Evolutionary conservation across 768 basidiomycete species (phyloP).

Genomic region (Tephrocybe sp.): DNA sequence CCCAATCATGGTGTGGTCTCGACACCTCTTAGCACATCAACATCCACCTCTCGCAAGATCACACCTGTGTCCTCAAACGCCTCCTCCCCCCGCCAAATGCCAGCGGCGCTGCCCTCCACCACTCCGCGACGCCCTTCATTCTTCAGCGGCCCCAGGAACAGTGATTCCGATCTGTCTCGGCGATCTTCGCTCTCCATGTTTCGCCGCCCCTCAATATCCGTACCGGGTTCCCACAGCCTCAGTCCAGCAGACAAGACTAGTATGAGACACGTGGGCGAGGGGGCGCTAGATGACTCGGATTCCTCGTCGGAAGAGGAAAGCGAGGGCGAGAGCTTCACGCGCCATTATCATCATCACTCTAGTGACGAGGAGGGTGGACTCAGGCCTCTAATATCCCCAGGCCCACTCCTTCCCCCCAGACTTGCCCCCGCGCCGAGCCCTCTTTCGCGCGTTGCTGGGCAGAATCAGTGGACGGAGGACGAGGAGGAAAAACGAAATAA

Average conservation of each 20-base stretch:
- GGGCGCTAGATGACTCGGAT: constrained; percentile 76
- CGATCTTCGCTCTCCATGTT: constrained; percentile 34
- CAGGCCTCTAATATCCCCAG: constrained; percentile 32
- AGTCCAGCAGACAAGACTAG: constrained; percentile 42
- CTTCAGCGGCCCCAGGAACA: constrained; percentile 34
- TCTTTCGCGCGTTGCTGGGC: constrained; percentile 54
- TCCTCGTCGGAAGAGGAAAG: constrained; percentile 46
- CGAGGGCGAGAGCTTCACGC: constrained; percentile 24
- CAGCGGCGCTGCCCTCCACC: constrained; percentile 41
- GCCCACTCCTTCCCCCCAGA: constrained; percentile 22
- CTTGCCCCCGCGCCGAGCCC: constrained; percentile 57
- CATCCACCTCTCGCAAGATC: constrained; percentile 41
- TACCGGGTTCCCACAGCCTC: constrained; percentile 28
- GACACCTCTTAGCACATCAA: constrained; percentile 27
- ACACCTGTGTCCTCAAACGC: constrained; percentile 59
- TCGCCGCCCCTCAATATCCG: constrained; percentile 43
- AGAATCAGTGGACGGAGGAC: constrained; percentile 53
- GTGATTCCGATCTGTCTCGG: constrained; percentile 29
- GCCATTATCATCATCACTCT: constrained; percentile 21
- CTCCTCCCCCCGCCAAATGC: constrained; percentile 50
- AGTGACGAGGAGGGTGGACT: constrained; percentile 33
- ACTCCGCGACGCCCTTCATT: constrained; percentile 39
- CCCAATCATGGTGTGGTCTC: constrained; percentile 19
- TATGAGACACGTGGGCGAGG: constrained; percentile 68
- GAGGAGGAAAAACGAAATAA: constrained; percentile 32